Evolutionary conservation across 2,329 filamentous ascomycete species (phyloP).

Genomic region (Fusarium papillatum): DNA sequence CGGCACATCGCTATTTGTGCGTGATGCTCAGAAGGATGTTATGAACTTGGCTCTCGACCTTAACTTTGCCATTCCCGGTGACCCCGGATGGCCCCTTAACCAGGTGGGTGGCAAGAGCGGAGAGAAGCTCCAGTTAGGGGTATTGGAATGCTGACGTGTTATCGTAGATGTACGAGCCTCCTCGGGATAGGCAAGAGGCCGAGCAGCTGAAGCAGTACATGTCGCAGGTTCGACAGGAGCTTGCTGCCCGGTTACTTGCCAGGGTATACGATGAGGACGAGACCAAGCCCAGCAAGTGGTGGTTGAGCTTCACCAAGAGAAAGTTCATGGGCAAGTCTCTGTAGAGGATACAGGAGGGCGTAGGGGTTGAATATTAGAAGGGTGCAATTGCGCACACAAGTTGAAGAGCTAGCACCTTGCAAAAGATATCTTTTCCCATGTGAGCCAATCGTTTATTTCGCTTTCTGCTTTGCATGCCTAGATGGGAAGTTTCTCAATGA

Average conservation of each 20-base stretch:
- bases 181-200: conserved; percentile 87
- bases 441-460: conserved; percentile 11
- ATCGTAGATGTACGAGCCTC: conserved; percentile 85
- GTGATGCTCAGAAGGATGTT: conserved; percentile 78
- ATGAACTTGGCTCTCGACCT: conserved; percentile 91
- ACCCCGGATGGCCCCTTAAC: conserved; percentile 93
- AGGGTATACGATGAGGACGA: conserved; percentile 88
- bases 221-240: conserved; percentile 92
- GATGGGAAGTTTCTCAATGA: conserved; percentile 8
- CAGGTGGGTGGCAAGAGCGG: conserved; percentile 67
- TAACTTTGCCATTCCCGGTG: conserved; percentile 95
- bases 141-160: conserved; percentile 17
- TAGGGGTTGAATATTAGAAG: conserved; percentile 36
- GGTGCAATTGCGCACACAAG: conserved; percentile 28
- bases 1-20: too few species aligned
- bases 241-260: conserved; percentile 85
- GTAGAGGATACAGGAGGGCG: conserved; percentile 54
- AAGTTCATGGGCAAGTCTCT: conserved; percentile 99
- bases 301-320: conserved; percentile 98
- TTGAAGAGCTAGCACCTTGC: conserved; percentile 33
- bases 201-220: conserved; percentile 92
- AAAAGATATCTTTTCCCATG: conserved; percentile 29
- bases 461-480: neutral
- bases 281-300: conserved; percentile 87
- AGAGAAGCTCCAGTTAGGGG: neutral